Evolutionary conservation across 805 yeast genomes (phyloP).

Genomic region (Saccharomycopsis fibuligera): DNA sequence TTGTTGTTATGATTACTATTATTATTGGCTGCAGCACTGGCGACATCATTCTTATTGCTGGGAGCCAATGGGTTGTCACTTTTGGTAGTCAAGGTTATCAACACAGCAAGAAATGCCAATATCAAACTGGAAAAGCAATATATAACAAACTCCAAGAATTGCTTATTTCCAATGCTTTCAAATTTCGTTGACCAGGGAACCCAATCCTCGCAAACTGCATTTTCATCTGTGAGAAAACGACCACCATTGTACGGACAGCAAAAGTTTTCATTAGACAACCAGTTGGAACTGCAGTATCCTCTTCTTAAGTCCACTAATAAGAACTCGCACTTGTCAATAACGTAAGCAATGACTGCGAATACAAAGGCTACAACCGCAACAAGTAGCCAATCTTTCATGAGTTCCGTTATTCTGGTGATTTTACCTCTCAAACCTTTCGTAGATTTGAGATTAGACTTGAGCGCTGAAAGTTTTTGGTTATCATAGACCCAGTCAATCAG

Average conservation of each 20-base stretch:
- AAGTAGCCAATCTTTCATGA: constrained; percentile 43
- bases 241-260: constrained; percentile 32
- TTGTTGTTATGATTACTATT: constrained; percentile 5
- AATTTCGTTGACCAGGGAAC: constrained; percentile 34
- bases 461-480: constrained; percentile 36
- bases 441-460: constrained; percentile 34
- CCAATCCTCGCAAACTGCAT: constrained; percentile 35
- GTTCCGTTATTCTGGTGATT: constrained; percentile 30
- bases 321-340: constrained; percentile 42
- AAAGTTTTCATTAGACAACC: constrained; percentile 37
- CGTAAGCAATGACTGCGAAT: constrained; percentile 44
- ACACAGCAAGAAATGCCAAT: constrained; percentile 40
- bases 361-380: constrained; percentile 39
- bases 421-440: constrained; percentile 30
- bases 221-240: constrained; percentile 1
- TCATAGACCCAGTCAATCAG: constrained; percentile 56
- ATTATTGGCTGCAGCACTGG: background rate
- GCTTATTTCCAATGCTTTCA: constrained; percentile 7
- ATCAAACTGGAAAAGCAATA: constrained; percentile 34
- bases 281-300: constrained; percentile 43
- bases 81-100: constrained; percentile 41
- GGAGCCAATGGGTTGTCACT: constrained; percentile 29
- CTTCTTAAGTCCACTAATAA: constrained; percentile 43
- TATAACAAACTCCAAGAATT: constrained; percentile 31
- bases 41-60: too few species aligned